Evolutionary conservation across 2,329 filamentous ascomycete species (phyloP).

Genomic region (Penicillium digitatum): DNA sequence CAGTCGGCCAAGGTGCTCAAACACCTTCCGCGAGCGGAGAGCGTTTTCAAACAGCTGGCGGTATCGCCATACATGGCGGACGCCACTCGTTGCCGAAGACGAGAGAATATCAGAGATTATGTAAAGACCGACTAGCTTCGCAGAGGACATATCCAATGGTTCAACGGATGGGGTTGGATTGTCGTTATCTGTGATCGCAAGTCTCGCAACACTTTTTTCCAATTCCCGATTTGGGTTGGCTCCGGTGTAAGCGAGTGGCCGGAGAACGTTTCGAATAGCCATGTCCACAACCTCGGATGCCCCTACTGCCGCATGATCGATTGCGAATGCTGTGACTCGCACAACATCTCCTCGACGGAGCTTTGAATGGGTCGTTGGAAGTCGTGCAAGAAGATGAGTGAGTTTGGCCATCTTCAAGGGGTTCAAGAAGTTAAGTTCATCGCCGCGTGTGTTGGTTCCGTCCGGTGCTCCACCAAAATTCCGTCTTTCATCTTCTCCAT

Average conservation of each 20-base stretch:
- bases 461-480: constrained; percentile 43
- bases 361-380: constrained; percentile 70
- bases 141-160: constrained; percentile 63
- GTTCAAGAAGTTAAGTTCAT: constrained; percentile 66
- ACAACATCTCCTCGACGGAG: constrained; percentile 82
- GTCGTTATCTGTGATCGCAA: constrained; percentile 38
- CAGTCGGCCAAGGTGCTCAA: constrained; percentile 70
- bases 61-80: constrained; percentile 83
- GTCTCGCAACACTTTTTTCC: constrained; percentile 28
- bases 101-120: constrained; percentile 76
- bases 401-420: constrained; percentile 81
- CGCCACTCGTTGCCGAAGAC: constrained; percentile 68
- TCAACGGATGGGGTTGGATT: constrained; percentile 34
- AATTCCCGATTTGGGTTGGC: constrained; percentile 57
- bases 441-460: constrained; percentile 34
- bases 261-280: constrained; percentile 75
- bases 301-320: constrained; percentile 77
- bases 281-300: constrained; percentile 89
- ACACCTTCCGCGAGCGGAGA: constrained; percentile 64
- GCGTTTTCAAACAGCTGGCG: constrained; percentile 73
- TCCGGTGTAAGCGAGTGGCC: constrained; percentile 68
- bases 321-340: constrained; percentile 79
- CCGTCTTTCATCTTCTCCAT: constrained; percentile 44
- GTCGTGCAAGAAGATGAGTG: constrained; percentile 73
- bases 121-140: constrained; percentile 77